phyloP scores from a whole-genome alignment of 2,329 filamentous ascomycete genomes.

The Colletotrichum incanum region DNA sequence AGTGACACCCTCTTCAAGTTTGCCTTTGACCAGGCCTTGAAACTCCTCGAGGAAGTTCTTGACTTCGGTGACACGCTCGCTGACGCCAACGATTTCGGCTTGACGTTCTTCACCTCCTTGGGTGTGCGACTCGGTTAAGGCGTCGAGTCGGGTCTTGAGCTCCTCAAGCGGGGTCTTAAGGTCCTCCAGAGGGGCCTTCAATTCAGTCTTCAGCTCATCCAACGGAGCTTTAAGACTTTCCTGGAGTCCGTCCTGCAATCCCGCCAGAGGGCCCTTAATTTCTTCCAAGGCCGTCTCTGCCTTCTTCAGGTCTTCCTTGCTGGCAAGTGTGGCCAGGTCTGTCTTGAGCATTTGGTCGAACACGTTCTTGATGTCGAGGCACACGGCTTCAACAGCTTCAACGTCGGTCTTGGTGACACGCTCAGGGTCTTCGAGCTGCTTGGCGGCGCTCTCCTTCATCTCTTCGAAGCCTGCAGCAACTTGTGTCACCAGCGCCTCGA shows the following conservation, averaged over 20 bases:
- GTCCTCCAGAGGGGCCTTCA: slow-evolving; percentile 65
- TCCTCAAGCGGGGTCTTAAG: slow-evolving; percentile 74
- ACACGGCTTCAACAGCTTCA: slow-evolving; percentile 84
- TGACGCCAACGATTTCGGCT: slow-evolving; percentile 83
- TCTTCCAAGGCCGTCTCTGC: slow-evolving; percentile 76
- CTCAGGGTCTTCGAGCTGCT: slow-evolving; percentile 70
- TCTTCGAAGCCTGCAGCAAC: slow-evolving; percentile 84
- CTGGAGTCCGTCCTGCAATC: slow-evolving; percentile 16
- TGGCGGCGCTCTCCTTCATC: slow-evolving; percentile 71
- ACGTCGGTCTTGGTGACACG: slow-evolving; percentile 86
- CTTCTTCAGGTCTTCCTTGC: slow-evolving; percentile 82
- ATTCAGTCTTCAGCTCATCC: slow-evolving; percentile 18
- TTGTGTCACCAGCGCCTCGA: slow-evolving; percentile 86
- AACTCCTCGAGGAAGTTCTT: slow-evolving; percentile 84
- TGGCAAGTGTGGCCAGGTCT: slow-evolving; percentile 79
- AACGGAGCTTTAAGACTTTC: slow-evolving; percentile 28
- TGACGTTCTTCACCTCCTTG: slow-evolving; percentile 89
- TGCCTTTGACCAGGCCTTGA: slow-evolving; percentile 81
- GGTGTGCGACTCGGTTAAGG: slow-evolving; percentile 80
- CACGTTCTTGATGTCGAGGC: slow-evolving; percentile 86
- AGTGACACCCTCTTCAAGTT: slow-evolving; percentile 81
- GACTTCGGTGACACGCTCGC: slow-evolving; percentile 84
- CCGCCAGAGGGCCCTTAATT: slow-evolving; percentile 29
- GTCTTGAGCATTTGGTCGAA: slow-evolving; percentile 82
- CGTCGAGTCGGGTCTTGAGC: slow-evolving; percentile 72